phyloP scores from a whole-genome alignment of 495 filamentous ascomycete genomes.

The Ramalina intermedia region DNA sequence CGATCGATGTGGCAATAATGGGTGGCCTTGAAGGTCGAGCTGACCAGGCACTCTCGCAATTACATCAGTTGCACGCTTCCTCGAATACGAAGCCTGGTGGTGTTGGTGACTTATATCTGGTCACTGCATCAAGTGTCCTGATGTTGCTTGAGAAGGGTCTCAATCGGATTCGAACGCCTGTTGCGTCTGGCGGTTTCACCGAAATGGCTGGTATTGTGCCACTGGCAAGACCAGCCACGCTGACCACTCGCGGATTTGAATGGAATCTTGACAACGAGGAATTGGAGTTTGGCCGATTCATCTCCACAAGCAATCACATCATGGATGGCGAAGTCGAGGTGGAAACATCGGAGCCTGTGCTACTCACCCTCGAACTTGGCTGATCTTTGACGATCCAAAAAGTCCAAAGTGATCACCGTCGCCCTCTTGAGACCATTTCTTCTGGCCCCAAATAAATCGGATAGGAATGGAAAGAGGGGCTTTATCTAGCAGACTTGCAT shows the following conservation, averaged over 20 bases:
- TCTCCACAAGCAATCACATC: conserved; percentile 92
- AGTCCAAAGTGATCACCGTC: too few relatives aligned
- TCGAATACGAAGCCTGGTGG: conserved; percentile 20
- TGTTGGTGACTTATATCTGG: conserved; percentile 43
- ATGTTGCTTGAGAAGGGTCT: conserved; percentile 56
- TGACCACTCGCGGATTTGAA: conserved; percentile 66
- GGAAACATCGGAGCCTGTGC: conserved; percentile 48
- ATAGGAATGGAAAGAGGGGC: neutral
- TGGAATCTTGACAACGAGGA: conserved; percentile 79
- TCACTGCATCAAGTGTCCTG: conserved; percentile 65
- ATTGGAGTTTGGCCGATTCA: conserved; percentile 65
- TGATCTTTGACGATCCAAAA: neutral
- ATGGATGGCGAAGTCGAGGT: conserved; percentile 41
- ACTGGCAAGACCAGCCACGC: conserved; percentile 51
- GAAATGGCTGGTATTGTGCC: conserved; percentile 79
- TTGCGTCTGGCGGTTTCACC: conserved; percentile 25
- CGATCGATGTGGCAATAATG: conserved; percentile 48
- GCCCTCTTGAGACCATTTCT: too few relatives aligned
- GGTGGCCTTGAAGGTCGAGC: conserved; percentile 80
- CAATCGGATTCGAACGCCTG: conserved; percentile 53
- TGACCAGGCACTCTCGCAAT: conserved; percentile 78
- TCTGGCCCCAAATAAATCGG: too few relatives aligned
- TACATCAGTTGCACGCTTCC: conserved; percentile 59
- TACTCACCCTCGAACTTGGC: conserved; percentile 72
- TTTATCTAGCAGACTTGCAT: neutral